These are phyloP conservation scores for Xylariaceae sp. DNA, from an alignment of 2,329 filamentous ascomycete species.

Conservation along the genomic window DNA sequence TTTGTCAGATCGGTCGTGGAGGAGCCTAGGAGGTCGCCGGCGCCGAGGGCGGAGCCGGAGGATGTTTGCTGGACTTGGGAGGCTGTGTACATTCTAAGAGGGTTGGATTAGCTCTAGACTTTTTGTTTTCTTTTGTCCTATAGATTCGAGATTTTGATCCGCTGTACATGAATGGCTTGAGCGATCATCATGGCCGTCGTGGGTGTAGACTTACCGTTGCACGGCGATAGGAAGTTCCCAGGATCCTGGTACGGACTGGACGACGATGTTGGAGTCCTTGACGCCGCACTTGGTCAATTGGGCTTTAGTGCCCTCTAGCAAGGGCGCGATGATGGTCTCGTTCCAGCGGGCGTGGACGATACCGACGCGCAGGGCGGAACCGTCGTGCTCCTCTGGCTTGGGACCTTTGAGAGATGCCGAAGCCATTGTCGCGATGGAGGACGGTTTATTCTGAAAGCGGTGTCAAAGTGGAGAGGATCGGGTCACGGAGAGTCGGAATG, in stretches of 20 bases:
- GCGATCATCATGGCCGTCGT: conserved; percentile 1
- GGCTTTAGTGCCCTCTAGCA: conserved; percentile 77
- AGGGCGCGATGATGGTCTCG: conserved; percentile 76
- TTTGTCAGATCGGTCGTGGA: conserved; percentile 66
- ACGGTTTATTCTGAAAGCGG: no score
- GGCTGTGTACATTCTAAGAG: conserved; percentile 70
- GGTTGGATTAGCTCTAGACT: conserved; percentile 5
- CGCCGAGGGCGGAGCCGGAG: conserved; percentile 59
- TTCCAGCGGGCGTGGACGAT: conserved; percentile 99
- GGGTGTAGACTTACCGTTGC: conserved; percentile 60
- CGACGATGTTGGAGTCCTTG: conserved; percentile 79
- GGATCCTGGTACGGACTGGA: conserved; percentile 86
- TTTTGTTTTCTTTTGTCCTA: not conserved
- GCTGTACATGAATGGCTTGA: not conserved
- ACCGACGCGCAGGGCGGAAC: conserved; percentile 77
- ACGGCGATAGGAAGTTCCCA: conserved; percentile 94
- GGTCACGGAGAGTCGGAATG: no score
- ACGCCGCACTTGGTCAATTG: conserved; percentile 78
- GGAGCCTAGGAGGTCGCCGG: conserved; percentile 72
- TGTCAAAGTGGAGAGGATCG: no score
- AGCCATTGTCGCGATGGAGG: conserved; percentile 14
- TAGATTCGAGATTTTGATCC: not conserved
- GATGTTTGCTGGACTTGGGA: conserved; percentile 79
- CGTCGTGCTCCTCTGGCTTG: conserved; percentile 58
- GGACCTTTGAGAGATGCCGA: conserved; percentile 55